phyloP scores from a whole-genome alignment of 306 rosid genomes.

The Medicago arabica region DNA sequence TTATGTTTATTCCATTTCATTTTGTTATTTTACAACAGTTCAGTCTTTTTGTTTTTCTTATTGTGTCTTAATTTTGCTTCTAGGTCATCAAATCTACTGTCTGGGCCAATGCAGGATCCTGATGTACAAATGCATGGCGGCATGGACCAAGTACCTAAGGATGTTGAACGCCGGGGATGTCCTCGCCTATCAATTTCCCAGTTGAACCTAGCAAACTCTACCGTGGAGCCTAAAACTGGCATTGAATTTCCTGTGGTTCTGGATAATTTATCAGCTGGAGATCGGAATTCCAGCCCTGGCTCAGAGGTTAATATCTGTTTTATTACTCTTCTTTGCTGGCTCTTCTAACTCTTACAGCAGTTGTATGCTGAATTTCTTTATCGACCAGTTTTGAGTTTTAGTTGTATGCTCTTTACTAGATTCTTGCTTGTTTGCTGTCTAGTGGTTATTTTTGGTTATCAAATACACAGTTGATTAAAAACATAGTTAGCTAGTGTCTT shows the following conservation, averaged over 20 bases:
- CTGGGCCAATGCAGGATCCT: slow-evolving; percentile 60
- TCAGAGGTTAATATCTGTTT: slow-evolving; percentile 68
- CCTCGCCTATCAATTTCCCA: slow-evolving; percentile 51
- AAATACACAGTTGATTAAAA: slow-evolving; percentile 11
- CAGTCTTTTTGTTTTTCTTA: slow-evolving; percentile 34
- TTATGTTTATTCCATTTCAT: slow-evolving; percentile 4
- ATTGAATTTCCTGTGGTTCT: slow-evolving; percentile 82
- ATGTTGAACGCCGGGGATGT: slow-evolving; percentile 62
- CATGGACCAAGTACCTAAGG: slow-evolving; percentile 62
- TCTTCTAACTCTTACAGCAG: slow-evolving; percentile 17
- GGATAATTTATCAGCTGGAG: slow-evolving; percentile 56
- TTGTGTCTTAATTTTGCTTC: slow-evolving; percentile 26
- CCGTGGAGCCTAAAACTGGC: slow-evolving; percentile 88
- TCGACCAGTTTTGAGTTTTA: slow-evolving; percentile 16
- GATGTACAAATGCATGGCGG: slow-evolving; percentile 53
- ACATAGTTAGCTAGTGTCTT: slow-evolving; percentile 23
- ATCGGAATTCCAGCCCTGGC: slow-evolving; percentile 56
- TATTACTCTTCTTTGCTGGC: background rate
- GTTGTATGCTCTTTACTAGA: slow-evolving; percentile 28
- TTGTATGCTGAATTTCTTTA: slow-evolving; percentile 13
- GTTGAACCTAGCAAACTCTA: slow-evolving; percentile 62
- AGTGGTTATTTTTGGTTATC: slow-evolving; percentile 11
- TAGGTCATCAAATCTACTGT: slow-evolving; percentile 77
- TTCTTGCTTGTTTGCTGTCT: slow-evolving; percentile 18
- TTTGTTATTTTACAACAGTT: slow-evolving; percentile 6